Percentiles rank a stretch among this genome's conserved stretches.
phyloP scores from a whole-genome alignment of 2,329 filamentous ascomycete genomes.

The Alternaria longipes region DNA sequence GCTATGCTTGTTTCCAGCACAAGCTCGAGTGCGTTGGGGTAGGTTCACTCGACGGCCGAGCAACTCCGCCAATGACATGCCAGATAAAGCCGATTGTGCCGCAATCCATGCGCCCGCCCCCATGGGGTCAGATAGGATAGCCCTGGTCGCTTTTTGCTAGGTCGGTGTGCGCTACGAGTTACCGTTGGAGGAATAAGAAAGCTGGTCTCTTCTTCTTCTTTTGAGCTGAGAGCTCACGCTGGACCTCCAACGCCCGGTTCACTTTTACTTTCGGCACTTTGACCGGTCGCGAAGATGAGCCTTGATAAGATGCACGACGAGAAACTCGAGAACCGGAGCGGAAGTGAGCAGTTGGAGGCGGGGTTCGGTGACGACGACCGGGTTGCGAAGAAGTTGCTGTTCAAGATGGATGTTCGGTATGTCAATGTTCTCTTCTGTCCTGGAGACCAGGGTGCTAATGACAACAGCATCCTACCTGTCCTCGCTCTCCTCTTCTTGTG shows the following conservation, averaged over 20 bases:
- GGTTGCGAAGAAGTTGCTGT: slow-evolving; percentile 53
- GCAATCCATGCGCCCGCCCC: not conserved
- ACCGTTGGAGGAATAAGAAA: not conserved
- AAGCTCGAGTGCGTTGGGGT: not conserved
- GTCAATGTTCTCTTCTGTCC: not conserved
- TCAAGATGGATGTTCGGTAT: slow-evolving; percentile 64
- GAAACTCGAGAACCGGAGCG: slow-evolving; percentile 31
- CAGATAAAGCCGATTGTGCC: slow-evolving; percentile 1
- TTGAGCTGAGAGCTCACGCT: not conserved
- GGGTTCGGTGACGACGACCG: slow-evolving; percentile 20
- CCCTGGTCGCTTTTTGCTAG: not conserved
- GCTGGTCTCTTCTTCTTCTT: not conserved
- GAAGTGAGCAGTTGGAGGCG: slow-evolving; percentile 28
- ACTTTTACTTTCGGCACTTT: not conserved
- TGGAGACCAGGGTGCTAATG: not conserved
- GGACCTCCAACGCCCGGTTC: not conserved
- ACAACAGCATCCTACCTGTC: slow-evolving; percentile 65
- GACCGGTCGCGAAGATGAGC: slow-evolving; percentile 9
- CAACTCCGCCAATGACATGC: not conserved
- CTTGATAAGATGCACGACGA: slow-evolving; percentile 38
- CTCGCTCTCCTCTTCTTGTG: slow-evolving; percentile 72
- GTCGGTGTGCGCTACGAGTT: not conserved
- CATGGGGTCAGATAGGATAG: slow-evolving; percentile 3
- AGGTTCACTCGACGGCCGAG: not conserved
- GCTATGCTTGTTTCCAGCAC: slow-evolving; percentile 6